Percentiles rank a stretch among this genome's conserved stretches.
These are phyloP conservation scores for Albizia julibrissin DNA, from an alignment of 306 rosid genomes.

Conservation along the genomic window DNA sequence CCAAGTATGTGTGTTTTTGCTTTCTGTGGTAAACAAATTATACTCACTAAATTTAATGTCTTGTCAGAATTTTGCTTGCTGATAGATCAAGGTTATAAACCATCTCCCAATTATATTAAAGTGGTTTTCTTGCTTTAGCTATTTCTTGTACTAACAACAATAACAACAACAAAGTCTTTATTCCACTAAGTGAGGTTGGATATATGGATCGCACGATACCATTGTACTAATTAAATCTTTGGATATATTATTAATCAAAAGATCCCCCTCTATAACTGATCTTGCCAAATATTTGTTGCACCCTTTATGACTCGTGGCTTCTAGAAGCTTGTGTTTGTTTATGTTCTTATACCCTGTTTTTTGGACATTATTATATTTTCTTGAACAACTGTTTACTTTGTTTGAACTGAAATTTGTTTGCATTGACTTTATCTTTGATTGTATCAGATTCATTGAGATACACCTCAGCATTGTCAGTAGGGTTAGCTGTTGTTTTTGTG, in stretches of 20 bases:
- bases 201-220: too few relatives aligned
- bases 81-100: background rate
- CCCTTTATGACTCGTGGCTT: background rate
- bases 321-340: constrained; percentile 10
- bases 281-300: background rate
- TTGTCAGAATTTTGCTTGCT: background rate
- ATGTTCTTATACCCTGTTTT: background rate
- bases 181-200: too few relatives aligned
- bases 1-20: background rate
- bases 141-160: background rate
- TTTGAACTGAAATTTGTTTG: constrained; percentile 5
- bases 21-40: background rate
- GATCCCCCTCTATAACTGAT: background rate
- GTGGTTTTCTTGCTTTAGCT: background rate
- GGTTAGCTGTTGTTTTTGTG: constrained; percentile 62
- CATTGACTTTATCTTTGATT: background rate
- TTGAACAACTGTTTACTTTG: background rate
- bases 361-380: background rate
- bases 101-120: background rate
- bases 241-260: too few relatives aligned
- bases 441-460: constrained; percentile 63
- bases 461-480: constrained; percentile 71
- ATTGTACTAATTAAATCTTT: too few relatives aligned
- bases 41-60: background rate
- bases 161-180: too few relatives aligned